Base-by-base conservation (phyloP, 345 rosid genomes). In the Trapa incisa region DNA sequence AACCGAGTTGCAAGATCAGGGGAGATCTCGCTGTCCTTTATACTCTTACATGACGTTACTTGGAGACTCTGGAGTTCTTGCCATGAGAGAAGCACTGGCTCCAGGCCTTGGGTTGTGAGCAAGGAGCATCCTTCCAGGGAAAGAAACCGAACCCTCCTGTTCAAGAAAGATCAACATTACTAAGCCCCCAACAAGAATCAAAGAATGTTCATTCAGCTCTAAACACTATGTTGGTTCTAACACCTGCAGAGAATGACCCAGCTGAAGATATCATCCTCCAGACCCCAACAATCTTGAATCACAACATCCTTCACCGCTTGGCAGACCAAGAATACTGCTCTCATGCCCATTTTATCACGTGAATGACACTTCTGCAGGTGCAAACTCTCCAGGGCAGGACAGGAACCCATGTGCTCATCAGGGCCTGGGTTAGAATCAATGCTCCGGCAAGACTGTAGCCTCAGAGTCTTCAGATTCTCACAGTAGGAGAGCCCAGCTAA, bases 261-360 rank as follows among this genome's bases (percentile, higher is more conserved):
- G 72, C 76, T 70, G 86, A 95, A 87, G 47, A 77, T 71, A 48
- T 86, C 96, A 75, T 91, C 73, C 67, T 86, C 91, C 77, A 91
- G 77, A 72, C 99, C 96, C 98, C 98, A 91, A 77, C 98, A 91
- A 68, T 91, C 87, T 70, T 87, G 97, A 45, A 91, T 57, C 65
- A 83, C 80, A 63, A 95, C 64, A 66, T 89, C 97, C 80, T 82
- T 85, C 36, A 85, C 92, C 16, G 82, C 78, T 74, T 79, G 84
- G 63, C 96, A 86, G 29, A 88, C 85, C 77, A 76, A 69, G 73
- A 95, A 89, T 85, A 95, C 53, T 14, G 92, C 89, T 75, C 87
- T 81, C 5, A 81, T 67, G 1, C 85, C 68, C 43, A 72, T 67
- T 77, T 82, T 87, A 66, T 85, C 87, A 79, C 94, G 78, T 69